Base-by-base conservation (phyloP, 176 grass and related monocot genomes). In the Olyra latifolia region DNA sequence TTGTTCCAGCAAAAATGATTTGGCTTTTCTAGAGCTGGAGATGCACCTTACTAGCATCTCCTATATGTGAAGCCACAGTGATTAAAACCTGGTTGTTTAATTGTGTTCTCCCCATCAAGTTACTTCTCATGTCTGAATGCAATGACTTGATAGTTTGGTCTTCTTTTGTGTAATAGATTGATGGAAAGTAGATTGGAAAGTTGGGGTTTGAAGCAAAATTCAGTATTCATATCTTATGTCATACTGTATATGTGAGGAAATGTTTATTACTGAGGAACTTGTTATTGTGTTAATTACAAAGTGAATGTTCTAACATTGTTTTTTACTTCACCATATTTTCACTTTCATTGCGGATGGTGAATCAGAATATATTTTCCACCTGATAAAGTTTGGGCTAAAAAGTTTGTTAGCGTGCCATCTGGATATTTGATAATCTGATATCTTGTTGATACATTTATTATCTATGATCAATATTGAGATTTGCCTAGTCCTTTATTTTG, bases 401-500 rank as follows among this genome's bases (percentile, higher is more conserved):
- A 25, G 16, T 55, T 11, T 3, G 1, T 23, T 58, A 58, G 55
- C 55, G 8, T 25, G 22, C 23, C n/a, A 24, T 58, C 55, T 58
- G 0, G 10, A 58, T 25, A 12, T 22, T 58, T 1, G 10, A 58
- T 25, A 12, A 58, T 4, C 22, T 58, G 55, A 12, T 25, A 58
- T 24, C 55, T 57, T 57, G 14, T 62, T 61, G 24, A 56, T 61
- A 53, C 27, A 50, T 52, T 35, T 72, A 15, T 52, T 62, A 62
- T 62, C 25, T 29, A 77, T 47, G 41, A 32, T 76, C 27, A 11
- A 61, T 44, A 22, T 45, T 27, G 23, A 44, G 39, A 40, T 76
- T 61, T 76, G 15, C 40, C 5, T 62, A 24, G 55, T 76, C 57
- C 75, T 61, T 44, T 47, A 10, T 63, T n/a, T 77, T 63, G 9